Conservation (phyloP, 441 rosid genomes). For the Pelargonium fulgidum region DNA sequence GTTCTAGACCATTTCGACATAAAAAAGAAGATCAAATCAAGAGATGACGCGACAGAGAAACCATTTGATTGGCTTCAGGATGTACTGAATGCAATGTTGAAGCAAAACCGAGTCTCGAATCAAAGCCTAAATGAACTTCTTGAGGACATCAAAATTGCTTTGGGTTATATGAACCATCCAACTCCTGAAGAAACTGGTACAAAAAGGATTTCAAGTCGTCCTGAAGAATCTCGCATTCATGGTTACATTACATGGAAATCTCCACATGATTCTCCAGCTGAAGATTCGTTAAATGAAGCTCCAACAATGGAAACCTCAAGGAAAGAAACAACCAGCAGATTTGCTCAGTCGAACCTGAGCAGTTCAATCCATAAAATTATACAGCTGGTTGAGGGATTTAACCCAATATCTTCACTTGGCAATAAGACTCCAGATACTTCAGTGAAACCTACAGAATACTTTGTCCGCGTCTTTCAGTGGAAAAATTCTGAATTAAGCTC, state of each 20-base stretch:
- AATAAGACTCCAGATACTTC: constrained; percentile 20
- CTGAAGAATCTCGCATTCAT: constrained; percentile 24
- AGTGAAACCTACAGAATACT: constrained; percentile 46
- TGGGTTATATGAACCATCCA: constrained; percentile 43
- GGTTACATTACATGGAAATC: constrained; percentile 42
- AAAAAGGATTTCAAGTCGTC: constrained; percentile 14
- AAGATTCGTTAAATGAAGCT: constrained; percentile 23
- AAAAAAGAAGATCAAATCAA: constrained; percentile 28
- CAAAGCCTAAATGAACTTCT: constrained; percentile 45
- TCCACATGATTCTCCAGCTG: constrained; percentile 20
- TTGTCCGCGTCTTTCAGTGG: constrained; percentile 73
- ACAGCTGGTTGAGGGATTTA: constrained; percentile 53
- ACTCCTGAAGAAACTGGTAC: constrained; percentile 21
- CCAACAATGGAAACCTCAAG: constrained; percentile 10
- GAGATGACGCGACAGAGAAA: constrained; percentile 23
- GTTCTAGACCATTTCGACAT: constrained; percentile 23
- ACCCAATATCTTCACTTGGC: constrained; percentile 20
- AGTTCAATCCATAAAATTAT: constrained; percentile 41
- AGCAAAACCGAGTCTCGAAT: constrained; percentile 55
- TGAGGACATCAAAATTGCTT: constrained; percentile 66
- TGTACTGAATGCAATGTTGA: constrained; percentile 56
- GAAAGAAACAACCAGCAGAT: constrained; percentile 20
- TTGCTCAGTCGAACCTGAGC: constrained; percentile 22
- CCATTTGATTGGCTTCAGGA: constrained; percentile 65
- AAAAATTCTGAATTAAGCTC: constrained; percentile 55